These are phyloP conservation scores for Teunomyces barrocoloradensis DNA, from an alignment of 805 yeast species.

Conservation along the genomic window DNA sequence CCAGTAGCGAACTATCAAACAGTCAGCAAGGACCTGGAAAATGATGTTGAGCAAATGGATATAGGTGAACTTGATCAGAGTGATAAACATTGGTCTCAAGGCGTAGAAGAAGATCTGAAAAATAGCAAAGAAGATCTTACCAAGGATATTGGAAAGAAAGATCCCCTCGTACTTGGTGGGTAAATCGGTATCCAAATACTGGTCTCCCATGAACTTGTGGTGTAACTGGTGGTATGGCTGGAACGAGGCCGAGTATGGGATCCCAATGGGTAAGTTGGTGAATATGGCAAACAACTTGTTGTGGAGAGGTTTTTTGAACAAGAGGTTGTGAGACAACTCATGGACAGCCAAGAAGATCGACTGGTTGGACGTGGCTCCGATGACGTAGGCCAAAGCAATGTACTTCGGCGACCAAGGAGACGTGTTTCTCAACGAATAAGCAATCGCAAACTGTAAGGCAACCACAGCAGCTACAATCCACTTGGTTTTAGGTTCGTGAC, in stretches of 20 bases:
- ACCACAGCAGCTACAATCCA: constrained; percentile 70
- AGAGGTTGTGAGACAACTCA: constrained; percentile 81
- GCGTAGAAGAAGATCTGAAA: constrained; percentile 90
- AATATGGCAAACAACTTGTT: constrained; percentile 76
- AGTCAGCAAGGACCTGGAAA: constrained; percentile 59
- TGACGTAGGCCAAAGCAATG: constrained; percentile 61
- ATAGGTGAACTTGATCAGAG: constrained; percentile 69
- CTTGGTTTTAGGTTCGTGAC: constrained; percentile 84
- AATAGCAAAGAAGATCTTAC: constrained; percentile 87
- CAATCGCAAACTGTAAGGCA: constrained; percentile 60
- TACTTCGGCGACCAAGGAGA: constrained; percentile 53
- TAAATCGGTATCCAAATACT: constrained; percentile 77
- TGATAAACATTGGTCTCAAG: constrained; percentile 81
- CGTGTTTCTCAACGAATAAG: constrained; percentile 59
- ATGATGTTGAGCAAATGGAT: constrained; percentile 70
- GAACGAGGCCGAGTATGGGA: constrained; percentile 86
- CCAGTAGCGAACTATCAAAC: constrained; percentile 54
- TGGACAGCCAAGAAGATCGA: constrained; percentile 85
- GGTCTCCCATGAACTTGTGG: constrained; percentile 88
- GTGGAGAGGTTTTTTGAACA: constrained; percentile 73
- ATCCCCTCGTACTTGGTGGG: constrained; percentile 80
- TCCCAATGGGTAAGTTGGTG: constrained; percentile 81
- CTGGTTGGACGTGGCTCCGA: constrained; percentile 86
- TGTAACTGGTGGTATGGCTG: constrained; percentile 90
- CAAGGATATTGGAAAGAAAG: constrained; percentile 70